Base-by-base conservation (phyloP, 2,329 filamentous ascomycete genomes). In the Cylindrodendrum hubeiense region DNA sequence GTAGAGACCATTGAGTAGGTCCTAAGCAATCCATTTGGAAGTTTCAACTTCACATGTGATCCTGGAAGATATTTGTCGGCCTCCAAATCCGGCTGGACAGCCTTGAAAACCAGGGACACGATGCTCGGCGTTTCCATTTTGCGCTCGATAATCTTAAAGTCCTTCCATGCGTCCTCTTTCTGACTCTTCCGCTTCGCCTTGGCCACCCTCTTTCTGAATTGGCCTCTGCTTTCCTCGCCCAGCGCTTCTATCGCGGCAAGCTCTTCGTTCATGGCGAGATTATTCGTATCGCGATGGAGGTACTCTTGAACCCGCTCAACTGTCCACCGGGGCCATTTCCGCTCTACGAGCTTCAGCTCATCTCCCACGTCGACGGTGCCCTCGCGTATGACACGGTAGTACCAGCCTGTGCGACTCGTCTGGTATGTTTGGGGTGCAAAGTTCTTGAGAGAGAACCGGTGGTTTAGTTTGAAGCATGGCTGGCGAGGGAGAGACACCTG, bases 381-480 rank as follows among this genome's bases (percentile, higher is more conserved):
- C 33, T 86, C 82, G 3, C 80, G 79, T 17, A 91, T 73, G 1
- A 92, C 86, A 3, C 89, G 85, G 68, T 91, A 91, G 73, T 91
- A 87, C 89, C 89, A 92, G 0, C 90, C 90, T 0, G 89, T 91
- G 1, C 89, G 84, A 62, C 86, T 86, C 2, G 80, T 80, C 66
- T 84, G 82, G 77, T 87, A 89, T 0, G 87, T 86, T 21, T 83
- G 80, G 1, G 85, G 85, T 4, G 89, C 87, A 76, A 91, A 90
- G 65, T 89, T 86, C 70, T 87, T 87, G 10, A 90, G 79, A 34
- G 85, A 82, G 75, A 92, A 92, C 1, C 89, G 87, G 70, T 91
- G 89, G 73, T 91, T 92, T 9, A 92, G 83, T 74, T 91, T 92
- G 79, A 87, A 91, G 78, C 90, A 91, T 10, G 90, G 90, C 68